These are phyloP conservation scores for Mycena pura DNA, from an alignment of 768 basidiomycete species.

Conservation along the genomic window DNA sequence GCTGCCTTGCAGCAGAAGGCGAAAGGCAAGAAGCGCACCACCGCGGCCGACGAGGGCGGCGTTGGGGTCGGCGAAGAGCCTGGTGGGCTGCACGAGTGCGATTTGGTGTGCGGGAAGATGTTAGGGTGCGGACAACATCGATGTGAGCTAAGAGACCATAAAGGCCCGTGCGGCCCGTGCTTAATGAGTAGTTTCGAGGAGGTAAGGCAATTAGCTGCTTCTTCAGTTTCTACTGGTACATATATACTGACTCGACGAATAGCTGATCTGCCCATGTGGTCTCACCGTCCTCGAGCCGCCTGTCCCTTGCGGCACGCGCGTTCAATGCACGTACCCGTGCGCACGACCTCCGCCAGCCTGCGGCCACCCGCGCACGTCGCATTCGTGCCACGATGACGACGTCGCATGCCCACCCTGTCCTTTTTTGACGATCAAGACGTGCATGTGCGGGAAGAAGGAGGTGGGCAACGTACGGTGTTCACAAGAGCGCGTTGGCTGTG, in stretches of 20 bases:
- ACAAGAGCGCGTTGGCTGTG: slow-evolving; percentile 83
- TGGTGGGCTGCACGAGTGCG: slow-evolving; percentile 83
- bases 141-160: slow-evolving; percentile 85
- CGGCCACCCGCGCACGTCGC: slow-evolving; percentile 80
- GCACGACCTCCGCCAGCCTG: slow-evolving; percentile 70
- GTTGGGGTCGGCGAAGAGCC: slow-evolving; percentile 59
- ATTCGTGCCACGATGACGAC: slow-evolving; percentile 82
- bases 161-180: slow-evolving; percentile 82
- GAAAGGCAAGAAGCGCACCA: slow-evolving; percentile 65
- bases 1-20: slow-evolving; percentile 55
- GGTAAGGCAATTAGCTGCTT: too few relatives aligned
- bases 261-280: slow-evolving; percentile 85
- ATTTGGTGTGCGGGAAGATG: slow-evolving; percentile 76
- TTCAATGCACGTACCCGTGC: slow-evolving; percentile 85
- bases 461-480: slow-evolving; percentile 87
- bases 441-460: slow-evolving; percentile 88
- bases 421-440: slow-evolving; percentile 76
- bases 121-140: slow-evolving; percentile 79
- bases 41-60: slow-evolving; percentile 25
- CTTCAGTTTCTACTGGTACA: slow-evolving; percentile 5
- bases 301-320: slow-evolving; percentile 82
- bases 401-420: slow-evolving; percentile 86
- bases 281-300: slow-evolving; percentile 90
- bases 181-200: slow-evolving; percentile 92
- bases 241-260: slow-evolving; percentile 6